These are phyloP conservation scores for Penicillium coffeae DNA, from an alignment of 495 filamentous ascomycete genomes.

Conservation along the genomic window DNA sequence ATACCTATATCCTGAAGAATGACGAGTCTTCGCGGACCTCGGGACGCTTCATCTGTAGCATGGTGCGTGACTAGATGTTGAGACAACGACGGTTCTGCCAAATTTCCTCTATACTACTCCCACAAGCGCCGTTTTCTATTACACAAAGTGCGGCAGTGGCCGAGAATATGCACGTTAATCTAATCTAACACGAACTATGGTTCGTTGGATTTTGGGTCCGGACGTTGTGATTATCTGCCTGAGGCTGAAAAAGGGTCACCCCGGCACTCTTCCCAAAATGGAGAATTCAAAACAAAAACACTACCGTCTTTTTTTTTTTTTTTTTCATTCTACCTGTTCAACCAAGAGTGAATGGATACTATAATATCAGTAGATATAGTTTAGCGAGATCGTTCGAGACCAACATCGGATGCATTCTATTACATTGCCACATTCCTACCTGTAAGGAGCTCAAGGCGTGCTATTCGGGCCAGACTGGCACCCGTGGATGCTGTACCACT, in stretches of 20 bases:
- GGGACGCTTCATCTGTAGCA: too few species aligned
- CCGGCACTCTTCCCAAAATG: slow-evolving; percentile 10
- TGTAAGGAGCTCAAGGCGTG: background rate
- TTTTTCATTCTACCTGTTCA: too few species aligned
- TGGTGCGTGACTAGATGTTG: too few species aligned
- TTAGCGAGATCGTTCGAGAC: too few species aligned
- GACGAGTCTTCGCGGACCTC: too few species aligned
- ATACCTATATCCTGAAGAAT: too few species aligned
- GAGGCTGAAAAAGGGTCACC: slow-evolving; percentile 8
- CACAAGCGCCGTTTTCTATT: too few species aligned
- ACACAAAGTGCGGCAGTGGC: too few species aligned
- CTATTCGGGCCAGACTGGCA: slow-evolving; percentile 5
- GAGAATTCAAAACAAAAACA: slow-evolving; percentile 40
- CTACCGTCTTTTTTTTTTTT: background rate
- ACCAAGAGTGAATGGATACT: too few species aligned
- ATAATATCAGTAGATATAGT: too few species aligned
- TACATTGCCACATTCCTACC: background rate
- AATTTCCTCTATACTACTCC: too few species aligned
- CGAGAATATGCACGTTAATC: background rate
- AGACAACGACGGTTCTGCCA: too few species aligned
- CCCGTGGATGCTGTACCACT: slow-evolving; percentile 19
- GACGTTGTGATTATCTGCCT: slow-evolving; percentile 3
- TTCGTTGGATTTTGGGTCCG: background rate
- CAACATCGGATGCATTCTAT: background rate
- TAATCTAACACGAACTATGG: background rate